Evolutionary conservation across 331 rosid species (phyloP).

Genomic region (Rosa hybrid): DNA sequence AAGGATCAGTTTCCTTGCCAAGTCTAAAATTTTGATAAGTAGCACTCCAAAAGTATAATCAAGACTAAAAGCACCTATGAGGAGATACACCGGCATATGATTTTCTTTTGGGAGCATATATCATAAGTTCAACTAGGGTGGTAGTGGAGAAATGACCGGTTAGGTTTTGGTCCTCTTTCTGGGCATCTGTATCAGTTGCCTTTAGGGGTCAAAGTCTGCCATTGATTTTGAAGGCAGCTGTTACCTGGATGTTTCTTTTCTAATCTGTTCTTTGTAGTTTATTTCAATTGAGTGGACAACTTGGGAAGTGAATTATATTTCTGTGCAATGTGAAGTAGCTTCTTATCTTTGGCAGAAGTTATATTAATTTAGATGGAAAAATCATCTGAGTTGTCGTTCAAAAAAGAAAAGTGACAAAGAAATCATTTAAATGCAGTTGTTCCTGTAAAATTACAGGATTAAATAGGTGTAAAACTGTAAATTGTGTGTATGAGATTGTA

Average conservation of each 20-base stretch:
- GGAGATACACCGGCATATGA: background rate
- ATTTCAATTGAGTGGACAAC: background rate
- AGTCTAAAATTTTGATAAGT: background rate
- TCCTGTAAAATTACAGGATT: background rate
- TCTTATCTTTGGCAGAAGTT: background rate
- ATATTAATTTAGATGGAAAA: background rate
- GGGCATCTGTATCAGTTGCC: background rate
- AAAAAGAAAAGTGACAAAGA: background rate
- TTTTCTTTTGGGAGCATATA: conserved; percentile 6
- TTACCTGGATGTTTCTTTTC: background rate
- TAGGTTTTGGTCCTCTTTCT: background rate
- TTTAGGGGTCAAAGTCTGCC: background rate
- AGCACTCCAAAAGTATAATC: background rate
- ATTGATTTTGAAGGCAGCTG: background rate
- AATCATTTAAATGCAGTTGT: background rate
- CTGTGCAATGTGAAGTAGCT: background rate
- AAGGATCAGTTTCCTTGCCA: background rate
- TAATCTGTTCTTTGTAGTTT: background rate
- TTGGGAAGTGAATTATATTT: background rate
- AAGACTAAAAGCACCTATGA: background rate
- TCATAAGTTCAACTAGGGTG: background rate
- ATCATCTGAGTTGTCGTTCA: background rate
- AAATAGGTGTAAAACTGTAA: background rate
- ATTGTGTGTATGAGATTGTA: background rate
- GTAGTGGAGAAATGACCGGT: background rate